These are phyloP conservation scores for Canariomyces notabilis DNA, from an alignment of 2,329 filamentous ascomycete genomes.

Conservation along the genomic window DNA sequence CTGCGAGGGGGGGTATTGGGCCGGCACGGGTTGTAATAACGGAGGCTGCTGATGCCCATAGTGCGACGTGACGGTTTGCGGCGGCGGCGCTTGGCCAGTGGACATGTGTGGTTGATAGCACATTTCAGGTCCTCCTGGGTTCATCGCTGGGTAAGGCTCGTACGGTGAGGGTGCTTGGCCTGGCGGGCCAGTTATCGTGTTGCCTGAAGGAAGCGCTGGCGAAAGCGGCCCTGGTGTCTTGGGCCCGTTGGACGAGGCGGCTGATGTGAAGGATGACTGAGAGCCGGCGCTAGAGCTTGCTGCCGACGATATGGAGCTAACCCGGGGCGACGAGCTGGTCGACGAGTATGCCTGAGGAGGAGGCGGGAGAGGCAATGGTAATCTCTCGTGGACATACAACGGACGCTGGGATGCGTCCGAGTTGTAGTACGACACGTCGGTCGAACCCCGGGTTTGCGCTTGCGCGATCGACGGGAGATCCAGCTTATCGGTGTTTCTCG, in stretches of 20 bases:
- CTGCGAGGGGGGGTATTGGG: constrained; percentile 57
- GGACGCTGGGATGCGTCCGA: constrained; percentile 59
- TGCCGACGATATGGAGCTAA: constrained; percentile 66
- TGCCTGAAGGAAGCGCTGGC: constrained; percentile 55
- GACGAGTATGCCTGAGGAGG: constrained; percentile 66
- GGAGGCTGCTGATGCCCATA: constrained; percentile 68
- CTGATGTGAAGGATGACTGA: constrained; percentile 51
- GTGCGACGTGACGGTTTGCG: constrained; percentile 77
- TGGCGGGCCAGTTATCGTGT: constrained; percentile 37
- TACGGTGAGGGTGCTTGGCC: constrained; percentile 36
- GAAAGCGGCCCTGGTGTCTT: constrained; percentile 63
- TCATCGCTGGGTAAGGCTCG: constrained; percentile 62
- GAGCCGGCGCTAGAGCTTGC: constrained; percentile 47
- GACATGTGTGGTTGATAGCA: constrained; percentile 79
- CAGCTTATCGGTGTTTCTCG: constrained; percentile 75
- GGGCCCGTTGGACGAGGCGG: constrained; percentile 56
- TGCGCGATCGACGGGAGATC: constrained; percentile 84
- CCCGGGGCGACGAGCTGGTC: constrained; percentile 68
- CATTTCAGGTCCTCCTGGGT: constrained; percentile 75
- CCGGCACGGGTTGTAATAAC: constrained; percentile 66
- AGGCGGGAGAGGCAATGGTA: constrained; percentile 67
- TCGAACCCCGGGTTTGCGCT: constrained; percentile 72
- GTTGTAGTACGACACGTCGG: constrained; percentile 67
- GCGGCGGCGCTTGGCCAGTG: constrained; percentile 66
- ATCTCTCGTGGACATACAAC: constrained; percentile 66